Percentiles rank a stretch among this genome's conserved stretches.
Conservation (phyloP, 2,329 filamentous ascomycete genomes). For the Neonectria ditissima region DNA sequence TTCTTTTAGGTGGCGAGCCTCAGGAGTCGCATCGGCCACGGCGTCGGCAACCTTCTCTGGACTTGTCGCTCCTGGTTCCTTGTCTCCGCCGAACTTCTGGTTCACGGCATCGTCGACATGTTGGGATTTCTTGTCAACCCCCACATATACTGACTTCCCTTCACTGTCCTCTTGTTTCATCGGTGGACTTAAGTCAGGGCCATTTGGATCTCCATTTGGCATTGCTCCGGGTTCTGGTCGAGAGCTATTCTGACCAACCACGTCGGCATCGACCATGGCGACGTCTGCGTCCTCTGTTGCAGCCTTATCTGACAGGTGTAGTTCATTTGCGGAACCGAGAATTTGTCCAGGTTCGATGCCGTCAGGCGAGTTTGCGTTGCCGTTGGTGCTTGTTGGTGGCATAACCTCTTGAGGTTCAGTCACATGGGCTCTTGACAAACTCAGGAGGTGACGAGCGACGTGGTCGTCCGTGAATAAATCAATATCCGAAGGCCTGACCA, state of each 20-base stretch:
- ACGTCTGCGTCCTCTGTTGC: constrained; percentile 42
- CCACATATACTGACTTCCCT: background rate
- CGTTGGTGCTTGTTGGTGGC: constrained; percentile 37
- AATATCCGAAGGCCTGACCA: constrained; percentile 68
- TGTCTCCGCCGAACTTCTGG: constrained; percentile 10
- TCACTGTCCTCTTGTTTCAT: constrained; percentile 28
- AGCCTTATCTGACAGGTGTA: constrained; percentile 26
- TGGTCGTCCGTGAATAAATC: constrained; percentile 65
- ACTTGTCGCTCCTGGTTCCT: background rate
- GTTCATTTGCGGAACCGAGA: constrained; percentile 17
- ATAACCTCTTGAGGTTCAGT: constrained; percentile 16
- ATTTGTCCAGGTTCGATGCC: constrained; percentile 16
- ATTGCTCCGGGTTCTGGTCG: constrained; percentile 28
- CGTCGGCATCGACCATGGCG: constrained; percentile 48
- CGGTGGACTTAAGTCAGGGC: constrained; percentile 9
- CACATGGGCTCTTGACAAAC: constrained; percentile 40
- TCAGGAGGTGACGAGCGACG: constrained; percentile 53
- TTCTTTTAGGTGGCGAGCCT: constrained; percentile 23
- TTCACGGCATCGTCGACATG: constrained; percentile 12
- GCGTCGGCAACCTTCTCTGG: constrained; percentile 13
- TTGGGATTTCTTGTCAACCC: constrained; percentile 10
- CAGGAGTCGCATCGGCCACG: background rate
- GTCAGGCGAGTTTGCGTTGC: constrained; percentile 35
- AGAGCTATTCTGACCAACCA: constrained; percentile 36
- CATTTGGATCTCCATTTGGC: constrained; percentile 19